These are phyloP conservation scores for Acer campestre DNA, from an alignment of 345 rosid genomes.

Conservation along the genomic window DNA sequence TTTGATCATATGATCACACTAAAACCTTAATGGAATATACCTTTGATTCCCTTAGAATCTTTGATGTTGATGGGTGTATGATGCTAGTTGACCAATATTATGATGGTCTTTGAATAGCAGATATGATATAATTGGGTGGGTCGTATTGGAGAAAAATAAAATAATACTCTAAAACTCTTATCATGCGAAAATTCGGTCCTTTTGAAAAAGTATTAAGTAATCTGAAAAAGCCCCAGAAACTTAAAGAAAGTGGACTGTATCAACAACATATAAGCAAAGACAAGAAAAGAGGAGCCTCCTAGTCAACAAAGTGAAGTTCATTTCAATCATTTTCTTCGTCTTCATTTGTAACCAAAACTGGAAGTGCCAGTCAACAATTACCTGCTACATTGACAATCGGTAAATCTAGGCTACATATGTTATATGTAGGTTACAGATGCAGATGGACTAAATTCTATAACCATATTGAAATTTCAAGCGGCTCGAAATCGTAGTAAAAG, in stretches of 20 bases:
- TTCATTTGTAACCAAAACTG: constrained; percentile 26
- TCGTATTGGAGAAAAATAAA: background rate
- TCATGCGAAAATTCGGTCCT: background rate
- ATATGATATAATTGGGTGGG: background rate
- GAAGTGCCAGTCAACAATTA: constrained; percentile 32
- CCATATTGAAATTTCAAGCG: constrained; percentile 3
- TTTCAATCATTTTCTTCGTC: constrained; percentile 42
- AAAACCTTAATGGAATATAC: background rate
- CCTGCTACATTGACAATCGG: constrained; percentile 36
- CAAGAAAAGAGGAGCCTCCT: constrained; percentile 23
- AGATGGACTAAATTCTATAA: background rate
- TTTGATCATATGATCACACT: background rate
- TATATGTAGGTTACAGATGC: constrained; percentile 7
- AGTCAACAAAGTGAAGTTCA: constrained; percentile 39
- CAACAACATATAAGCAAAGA: constrained; percentile 9
- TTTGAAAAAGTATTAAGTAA: background rate
- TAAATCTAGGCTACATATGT: constrained; percentile 20
- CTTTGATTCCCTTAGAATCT: background rate
- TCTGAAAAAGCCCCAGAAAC: background rate
- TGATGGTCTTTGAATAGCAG: constrained; percentile 20
- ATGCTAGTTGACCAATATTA: constrained; percentile 29
- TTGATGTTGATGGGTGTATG: constrained; percentile 3
- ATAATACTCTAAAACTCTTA: background rate
- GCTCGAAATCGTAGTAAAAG: constrained; percentile 18
- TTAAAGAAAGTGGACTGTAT: constrained; percentile 5